Evolutionary conservation across 148 eudicot species (phyloP), one percentile per base, ranked within the genome.

Genomic region (Rhododendron simsii): DNA sequence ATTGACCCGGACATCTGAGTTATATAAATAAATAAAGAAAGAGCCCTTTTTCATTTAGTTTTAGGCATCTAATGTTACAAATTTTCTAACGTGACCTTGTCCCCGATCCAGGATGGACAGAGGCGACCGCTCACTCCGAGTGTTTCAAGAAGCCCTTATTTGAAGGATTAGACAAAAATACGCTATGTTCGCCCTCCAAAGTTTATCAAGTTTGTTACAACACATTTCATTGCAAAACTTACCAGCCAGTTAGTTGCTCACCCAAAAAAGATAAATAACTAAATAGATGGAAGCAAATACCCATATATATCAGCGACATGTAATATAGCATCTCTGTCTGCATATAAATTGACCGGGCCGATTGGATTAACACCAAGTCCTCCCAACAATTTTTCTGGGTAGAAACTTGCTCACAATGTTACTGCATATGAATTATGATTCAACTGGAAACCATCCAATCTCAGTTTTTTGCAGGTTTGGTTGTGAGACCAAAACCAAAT

Each of bases 401-500:
- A 28, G 74, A 67, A 71, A 13, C 76, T 30, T 65, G 74, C 74
- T 26, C 30, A 67, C 33, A 26, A 21, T 21, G n/a, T 59, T 59
- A 21, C 65, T 21, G n/a, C 65, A 59, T 0, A 59, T 20, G 65
- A 57, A 26, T n/a, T 26, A 65, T 65, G 73, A n/a, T n/a, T 65
- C 30, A 65, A 65, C 33, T 65, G 33, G 33, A n/a, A n/a, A n/a
- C 30, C 30, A 65, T 8, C 73, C 10, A 59, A 39, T 78, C 48
- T 44, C 7, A 79, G 35, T 79, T 48, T 14, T 48, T 79, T 18
- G 61, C 59, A 69, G 91, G 86, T 44, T 81, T 33, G 45, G 92
- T 92, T 8, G 90, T 88, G 20, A 92, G 90, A 44, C 94, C 94
- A 80, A 88, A 92, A 61, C 94, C 94, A 81, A 92, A 92, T 51